A percentile compares a stretch with the other conserved stretches of the same genome.
These are phyloP conservation scores for Rhizomucor pusillus DNA, from an alignment of 371 early-diverging fungal species.

Conservation along the genomic window DNA sequence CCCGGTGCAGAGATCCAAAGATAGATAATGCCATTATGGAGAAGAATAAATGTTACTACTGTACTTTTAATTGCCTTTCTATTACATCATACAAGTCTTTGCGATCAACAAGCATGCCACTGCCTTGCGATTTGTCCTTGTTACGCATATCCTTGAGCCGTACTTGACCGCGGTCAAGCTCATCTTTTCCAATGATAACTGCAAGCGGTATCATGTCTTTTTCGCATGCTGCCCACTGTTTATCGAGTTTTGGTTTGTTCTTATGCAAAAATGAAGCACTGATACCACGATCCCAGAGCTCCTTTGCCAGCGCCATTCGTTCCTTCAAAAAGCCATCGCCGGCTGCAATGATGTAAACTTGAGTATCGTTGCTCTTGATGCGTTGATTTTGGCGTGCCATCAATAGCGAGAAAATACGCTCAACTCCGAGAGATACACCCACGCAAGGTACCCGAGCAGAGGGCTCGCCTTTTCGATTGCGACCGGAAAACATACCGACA, in stretches of 20 bases:
- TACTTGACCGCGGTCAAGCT: slow-evolving; percentile 72
- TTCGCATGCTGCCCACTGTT: slow-evolving; percentile 81
- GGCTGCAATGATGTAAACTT: slow-evolving; percentile 88
- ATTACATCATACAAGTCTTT: slow-evolving; percentile 37
- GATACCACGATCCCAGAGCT: slow-evolving; percentile 91
- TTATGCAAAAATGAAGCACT: slow-evolving; percentile 82
- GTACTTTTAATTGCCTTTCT: too few relatives aligned
- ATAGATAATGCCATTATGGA: too few relatives aligned
- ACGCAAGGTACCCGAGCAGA: slow-evolving; percentile 91
- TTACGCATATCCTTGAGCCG: slow-evolving; percentile 83
- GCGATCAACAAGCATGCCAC: slow-evolving; percentile 55
- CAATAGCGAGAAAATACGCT: slow-evolving; percentile 94
- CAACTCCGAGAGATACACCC: slow-evolving; percentile 96
- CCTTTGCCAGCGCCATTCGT: slow-evolving; percentile 81
- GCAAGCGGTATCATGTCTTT: slow-evolving; percentile 85
- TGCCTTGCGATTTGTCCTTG: slow-evolving; percentile 57
- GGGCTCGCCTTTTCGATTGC: slow-evolving; percentile 59
- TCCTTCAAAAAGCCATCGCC: slow-evolving; percentile 86
- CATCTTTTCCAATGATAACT: slow-evolving; percentile 85
- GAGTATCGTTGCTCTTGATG: slow-evolving; percentile 74
- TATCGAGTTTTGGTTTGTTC: slow-evolving; percentile 80
- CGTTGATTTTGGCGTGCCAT: slow-evolving; percentile 54
- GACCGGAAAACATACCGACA: slow-evolving; percentile 89
- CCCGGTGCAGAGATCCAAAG: too few relatives aligned
- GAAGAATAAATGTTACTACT: too few relatives aligned